phyloP scores from a whole-genome alignment of 2,329 filamentous ascomycete species.

The Alternaria brassicae region DNA sequence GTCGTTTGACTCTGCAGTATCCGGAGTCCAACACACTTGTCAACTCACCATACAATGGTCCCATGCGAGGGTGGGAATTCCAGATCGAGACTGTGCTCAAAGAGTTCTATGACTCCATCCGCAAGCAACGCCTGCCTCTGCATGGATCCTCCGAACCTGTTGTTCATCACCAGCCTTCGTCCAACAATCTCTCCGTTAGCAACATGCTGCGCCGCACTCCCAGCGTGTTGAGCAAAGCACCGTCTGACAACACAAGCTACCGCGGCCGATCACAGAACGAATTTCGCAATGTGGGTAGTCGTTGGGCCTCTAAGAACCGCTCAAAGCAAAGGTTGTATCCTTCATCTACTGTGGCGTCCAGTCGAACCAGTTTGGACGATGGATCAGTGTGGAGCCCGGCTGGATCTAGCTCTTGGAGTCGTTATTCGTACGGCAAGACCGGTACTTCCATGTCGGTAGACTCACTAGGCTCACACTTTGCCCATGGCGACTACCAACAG shows the following conservation, averaged over 20 bases:
- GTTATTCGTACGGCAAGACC: conserved; percentile 88
- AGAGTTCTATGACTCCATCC: conserved; percentile 89
- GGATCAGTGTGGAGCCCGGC: conserved; percentile 92
- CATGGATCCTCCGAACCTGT: conserved; percentile 70
- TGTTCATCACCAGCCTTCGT: conserved; percentile 55
- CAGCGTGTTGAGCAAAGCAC: conserved; percentile 90
- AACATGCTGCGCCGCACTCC: conserved; percentile 83
- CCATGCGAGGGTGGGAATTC: conserved; percentile 81
- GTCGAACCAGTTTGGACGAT: conserved; percentile 93
- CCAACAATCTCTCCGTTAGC: conserved; percentile 71
- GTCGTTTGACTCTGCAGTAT: conserved; percentile 46
- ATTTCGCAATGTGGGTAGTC: conserved; percentile 66
- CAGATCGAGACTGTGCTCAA: conserved; percentile 92
- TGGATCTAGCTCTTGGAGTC: conserved; percentile 92
- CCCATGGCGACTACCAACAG: conserved; percentile 85
- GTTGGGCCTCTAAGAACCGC: conserved; percentile 86
- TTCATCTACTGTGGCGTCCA: conserved; percentile 83
- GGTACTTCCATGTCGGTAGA: conserved; percentile 92
- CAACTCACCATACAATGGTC: conserved; percentile 75
- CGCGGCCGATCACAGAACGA: conserved; percentile 74
- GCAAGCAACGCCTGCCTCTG: conserved; percentile 83
- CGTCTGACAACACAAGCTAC: conserved; percentile 78
- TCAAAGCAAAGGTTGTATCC: conserved; percentile 79
- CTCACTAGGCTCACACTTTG: conserved; percentile 80
- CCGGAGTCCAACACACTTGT: conserved; percentile 78